phyloP scores from a whole-genome alignment of 805 yeast species.

The Lipomyces lipofer region DNA sequence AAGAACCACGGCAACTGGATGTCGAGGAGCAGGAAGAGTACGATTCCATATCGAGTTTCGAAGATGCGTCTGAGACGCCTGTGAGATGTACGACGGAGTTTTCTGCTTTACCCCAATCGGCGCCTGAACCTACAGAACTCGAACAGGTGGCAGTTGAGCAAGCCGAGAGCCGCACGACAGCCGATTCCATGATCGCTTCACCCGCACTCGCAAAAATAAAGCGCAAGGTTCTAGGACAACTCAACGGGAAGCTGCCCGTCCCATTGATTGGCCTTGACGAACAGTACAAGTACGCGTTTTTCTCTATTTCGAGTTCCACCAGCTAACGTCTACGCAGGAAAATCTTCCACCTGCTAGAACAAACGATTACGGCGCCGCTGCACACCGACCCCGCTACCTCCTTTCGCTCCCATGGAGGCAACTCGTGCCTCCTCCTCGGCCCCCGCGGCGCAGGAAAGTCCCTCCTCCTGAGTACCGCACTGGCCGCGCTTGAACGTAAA shows the following conservation, averaged over 20 bases:
- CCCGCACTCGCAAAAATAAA: too few relatives aligned
- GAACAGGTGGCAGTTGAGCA: too few relatives aligned
- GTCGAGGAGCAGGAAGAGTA: too few relatives aligned
- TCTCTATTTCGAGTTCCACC: background rate
- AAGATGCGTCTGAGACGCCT: too few relatives aligned
- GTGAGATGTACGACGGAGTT: too few relatives aligned
- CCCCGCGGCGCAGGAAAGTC: conserved; percentile 80
- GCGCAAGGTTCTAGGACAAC: conserved; percentile 22
- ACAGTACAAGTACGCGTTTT: conserved; percentile 12
- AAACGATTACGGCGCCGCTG: conserved; percentile 21
- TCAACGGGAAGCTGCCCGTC: conserved; percentile 19
- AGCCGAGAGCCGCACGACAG: too few relatives aligned
- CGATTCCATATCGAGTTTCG: too few relatives aligned
- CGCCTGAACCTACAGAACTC: too few relatives aligned
- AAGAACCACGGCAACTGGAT: too few relatives aligned
- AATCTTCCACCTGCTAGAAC: conserved; percentile 43
- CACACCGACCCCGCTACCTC: background rate
- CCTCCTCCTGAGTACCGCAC: conserved; percentile 56
- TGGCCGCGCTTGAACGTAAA: conserved; percentile 46
- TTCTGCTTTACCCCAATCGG: too few relatives aligned
- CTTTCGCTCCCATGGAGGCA: conserved; percentile 54
- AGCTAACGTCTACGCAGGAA: conserved; percentile 40
- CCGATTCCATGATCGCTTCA: too few relatives aligned
- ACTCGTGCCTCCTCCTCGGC: conserved; percentile 78
- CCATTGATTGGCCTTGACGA: conserved; percentile 28